phyloP scores from a whole-genome alignment of 2,329 filamentous ascomycete species.

The Knufia fluminis region DNA sequence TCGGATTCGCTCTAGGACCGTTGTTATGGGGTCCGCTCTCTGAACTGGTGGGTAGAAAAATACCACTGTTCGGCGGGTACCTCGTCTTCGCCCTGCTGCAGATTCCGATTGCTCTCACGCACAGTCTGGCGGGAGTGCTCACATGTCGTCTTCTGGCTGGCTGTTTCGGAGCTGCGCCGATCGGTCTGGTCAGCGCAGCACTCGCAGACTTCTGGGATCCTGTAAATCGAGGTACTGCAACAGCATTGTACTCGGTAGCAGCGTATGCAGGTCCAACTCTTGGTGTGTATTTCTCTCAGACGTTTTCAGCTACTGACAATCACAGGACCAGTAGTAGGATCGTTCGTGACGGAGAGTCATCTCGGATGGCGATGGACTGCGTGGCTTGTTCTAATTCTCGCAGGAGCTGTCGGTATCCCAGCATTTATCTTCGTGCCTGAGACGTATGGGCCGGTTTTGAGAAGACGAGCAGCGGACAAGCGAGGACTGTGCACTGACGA shows the following conservation, averaged over 20 bases:
- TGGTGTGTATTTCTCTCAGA: neutral
- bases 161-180: slow-evolving; percentile 49
- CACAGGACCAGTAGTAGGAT: slow-evolving; percentile 14
- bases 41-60: slow-evolving; percentile 11
- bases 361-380: slow-evolving; percentile 40
- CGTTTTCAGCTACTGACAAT: neutral
- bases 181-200: slow-evolving; percentile 56
- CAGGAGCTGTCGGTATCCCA: slow-evolving; percentile 24
- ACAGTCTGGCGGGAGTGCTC: slow-evolving; percentile 44
- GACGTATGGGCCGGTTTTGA: slow-evolving; percentile 25
- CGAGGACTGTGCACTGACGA: slow-evolving; percentile 19
- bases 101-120: slow-evolving; percentile 42
- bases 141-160: slow-evolving; percentile 54
- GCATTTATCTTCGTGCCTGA: slow-evolving; percentile 12
- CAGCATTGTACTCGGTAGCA: slow-evolving; percentile 32
- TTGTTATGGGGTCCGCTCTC: slow-evolving; percentile 20
- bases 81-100: slow-evolving; percentile 2
- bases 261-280: neutral
- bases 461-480: slow-evolving; percentile 22
- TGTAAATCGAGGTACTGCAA: slow-evolving; percentile 48
- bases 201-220: slow-evolving; percentile 54
- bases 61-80: slow-evolving; percentile 1
- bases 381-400: slow-evolving; percentile 39
- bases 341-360: slow-evolving; percentile 23
- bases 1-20: slow-evolving; percentile 39